Percentiles rank a stretch among this genome's conserved stretches.
Evolutionary conservation across 768 basidiomycete genomes (phyloP).

Genomic region (Phlegmacium glaucopus): DNA sequence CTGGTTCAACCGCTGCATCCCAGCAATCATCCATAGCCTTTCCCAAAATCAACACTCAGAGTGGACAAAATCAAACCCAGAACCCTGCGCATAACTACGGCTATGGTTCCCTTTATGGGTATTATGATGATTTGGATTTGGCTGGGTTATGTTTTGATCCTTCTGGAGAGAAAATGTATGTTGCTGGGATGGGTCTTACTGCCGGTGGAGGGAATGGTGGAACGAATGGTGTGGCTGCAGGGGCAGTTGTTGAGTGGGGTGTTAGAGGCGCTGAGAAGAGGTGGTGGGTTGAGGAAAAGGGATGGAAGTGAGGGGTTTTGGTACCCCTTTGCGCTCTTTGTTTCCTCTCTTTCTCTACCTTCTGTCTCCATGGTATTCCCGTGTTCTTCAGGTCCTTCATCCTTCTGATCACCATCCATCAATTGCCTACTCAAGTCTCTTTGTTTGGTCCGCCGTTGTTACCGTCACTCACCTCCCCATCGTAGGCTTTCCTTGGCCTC

Average conservation of each 20-base stretch:
- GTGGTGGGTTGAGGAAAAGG: constrained; percentile 58
- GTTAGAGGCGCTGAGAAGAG: constrained; percentile 68
- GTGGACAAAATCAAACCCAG: neutral
- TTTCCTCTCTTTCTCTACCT: too few relatives aligned
- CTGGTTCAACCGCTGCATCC: neutral
- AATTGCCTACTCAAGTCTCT: too few relatives aligned
- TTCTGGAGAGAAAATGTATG: constrained; percentile 28
- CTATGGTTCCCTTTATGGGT: constrained; percentile 3
- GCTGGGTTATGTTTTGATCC: constrained; percentile 31
- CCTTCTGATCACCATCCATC: too few relatives aligned
- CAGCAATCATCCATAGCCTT: neutral
- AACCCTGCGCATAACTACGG: neutral
- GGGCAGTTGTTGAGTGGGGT: constrained; percentile 68
- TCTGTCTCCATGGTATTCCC: too few relatives aligned
- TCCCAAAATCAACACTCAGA: too few relatives aligned
- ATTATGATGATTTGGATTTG: constrained; percentile 25
- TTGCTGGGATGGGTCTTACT: constrained; percentile 15
- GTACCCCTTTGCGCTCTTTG: neutral
- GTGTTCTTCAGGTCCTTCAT: too few relatives aligned
- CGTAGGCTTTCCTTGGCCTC: too few relatives aligned
- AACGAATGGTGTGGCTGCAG: constrained; percentile 3
- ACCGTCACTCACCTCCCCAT: too few relatives aligned
- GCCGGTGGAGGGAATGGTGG: constrained; percentile 8
- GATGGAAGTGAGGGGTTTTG: constrained; percentile 38
- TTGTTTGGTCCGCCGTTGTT: too few relatives aligned